Evolutionary conservation across 768 basidiomycete species (phyloP).

Genomic region (Leccinum boreale): DNA sequence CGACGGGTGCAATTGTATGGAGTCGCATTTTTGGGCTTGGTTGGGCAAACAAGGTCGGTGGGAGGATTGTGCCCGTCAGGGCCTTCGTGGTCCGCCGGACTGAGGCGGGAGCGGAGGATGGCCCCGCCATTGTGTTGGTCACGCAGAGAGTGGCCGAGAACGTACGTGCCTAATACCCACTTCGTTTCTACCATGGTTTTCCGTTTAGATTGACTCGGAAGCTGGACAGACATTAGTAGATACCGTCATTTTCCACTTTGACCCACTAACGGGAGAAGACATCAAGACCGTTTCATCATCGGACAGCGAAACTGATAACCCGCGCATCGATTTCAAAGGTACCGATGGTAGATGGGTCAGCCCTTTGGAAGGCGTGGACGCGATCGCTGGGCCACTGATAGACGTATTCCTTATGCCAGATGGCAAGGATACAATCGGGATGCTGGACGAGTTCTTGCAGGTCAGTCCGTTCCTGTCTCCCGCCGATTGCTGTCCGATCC

Average conservation of each 20-base stretch:
- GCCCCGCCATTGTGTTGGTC: slow-evolving; percentile 51
- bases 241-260: slow-evolving; percentile 73
- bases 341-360: slow-evolving; percentile 24
- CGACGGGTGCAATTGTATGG: slow-evolving; percentile 78
- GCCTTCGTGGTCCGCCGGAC: slow-evolving; percentile 46
- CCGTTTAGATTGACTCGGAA: slow-evolving; percentile 5
- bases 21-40: slow-evolving; percentile 72
- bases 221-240: slow-evolving; percentile 53
- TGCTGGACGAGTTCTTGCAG: slow-evolving; percentile 78
- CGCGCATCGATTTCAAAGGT: neutral
- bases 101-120: slow-evolving; percentile 23
- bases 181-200: neutral
- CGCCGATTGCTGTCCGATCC: neutral
- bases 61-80: slow-evolving; percentile 54
- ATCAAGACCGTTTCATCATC: slow-evolving; percentile 27
- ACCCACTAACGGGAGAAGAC: slow-evolving; percentile 78
- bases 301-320: neutral
- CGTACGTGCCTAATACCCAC: slow-evolving; percentile 37
- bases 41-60: slow-evolving; percentile 58
- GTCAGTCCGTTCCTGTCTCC: slow-evolving; percentile 34
- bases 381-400: slow-evolving; percentile 55
- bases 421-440: slow-evolving; percentile 48
- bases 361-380: slow-evolving; percentile 55
- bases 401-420: slow-evolving; percentile 56
- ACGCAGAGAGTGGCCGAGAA: slow-evolving; percentile 60